phyloP scores from a whole-genome alignment of 164 flowering plant species.

The Berberis vulgaris region DNA sequence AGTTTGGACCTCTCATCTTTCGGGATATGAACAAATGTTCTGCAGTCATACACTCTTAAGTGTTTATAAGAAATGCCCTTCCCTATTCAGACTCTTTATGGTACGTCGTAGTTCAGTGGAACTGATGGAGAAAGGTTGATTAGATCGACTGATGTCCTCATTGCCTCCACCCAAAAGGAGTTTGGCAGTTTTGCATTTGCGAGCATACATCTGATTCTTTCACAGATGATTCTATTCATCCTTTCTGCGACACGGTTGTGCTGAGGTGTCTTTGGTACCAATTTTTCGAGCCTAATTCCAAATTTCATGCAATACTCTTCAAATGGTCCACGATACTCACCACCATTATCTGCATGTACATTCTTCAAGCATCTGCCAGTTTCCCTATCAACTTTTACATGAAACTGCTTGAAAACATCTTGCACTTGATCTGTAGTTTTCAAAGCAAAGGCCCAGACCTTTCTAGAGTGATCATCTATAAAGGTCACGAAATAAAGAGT shows the following conservation, averaged over 20 bases:
- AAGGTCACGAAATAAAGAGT: background rate
- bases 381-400: background rate
- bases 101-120: no score
- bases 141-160: no score
- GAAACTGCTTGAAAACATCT: background rate
- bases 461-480: no score
- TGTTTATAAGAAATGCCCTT: no score
- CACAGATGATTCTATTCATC: background rate
- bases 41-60: no score
- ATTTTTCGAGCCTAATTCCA: background rate
- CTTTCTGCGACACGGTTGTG: background rate
- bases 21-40: no score
- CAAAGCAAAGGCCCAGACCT: background rate
- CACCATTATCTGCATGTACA: background rate
- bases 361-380: background rate
- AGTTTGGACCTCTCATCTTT: no score
- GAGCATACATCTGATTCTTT: no score
- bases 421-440: background rate
- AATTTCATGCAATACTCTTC: background rate
- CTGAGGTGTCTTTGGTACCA: background rate
- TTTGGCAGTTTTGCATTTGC: no score
- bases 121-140: no score
- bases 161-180: no score
- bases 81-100: no score
- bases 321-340: background rate